Conservation (phyloP, 2,329 filamentous ascomycete genomes). For the Colletotrichum sp. region DNA sequence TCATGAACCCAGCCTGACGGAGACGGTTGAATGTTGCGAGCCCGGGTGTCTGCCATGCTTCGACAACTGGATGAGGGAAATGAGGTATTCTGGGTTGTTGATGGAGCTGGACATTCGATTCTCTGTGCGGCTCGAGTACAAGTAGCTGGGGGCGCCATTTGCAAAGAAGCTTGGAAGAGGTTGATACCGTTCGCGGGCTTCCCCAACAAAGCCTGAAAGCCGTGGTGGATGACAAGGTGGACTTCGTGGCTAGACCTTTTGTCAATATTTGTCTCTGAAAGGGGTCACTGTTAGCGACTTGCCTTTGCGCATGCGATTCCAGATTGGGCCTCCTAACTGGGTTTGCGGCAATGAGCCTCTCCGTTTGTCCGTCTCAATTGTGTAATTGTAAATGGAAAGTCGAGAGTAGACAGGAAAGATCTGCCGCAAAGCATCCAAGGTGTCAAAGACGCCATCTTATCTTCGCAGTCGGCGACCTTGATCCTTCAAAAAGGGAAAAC, state of each 20-base stretch:
- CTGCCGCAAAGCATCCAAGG: neutral
- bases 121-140: too few species aligned
- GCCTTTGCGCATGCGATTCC: neutral
- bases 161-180: rapidly evolving
- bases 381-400: neutral
- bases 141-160: neutral
- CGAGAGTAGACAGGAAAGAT: neutral
- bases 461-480: neutral
- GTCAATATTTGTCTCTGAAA: neutral
- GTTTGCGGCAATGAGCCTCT: neutral
- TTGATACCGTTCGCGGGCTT: neutral
- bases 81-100: too few species aligned
- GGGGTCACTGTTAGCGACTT: neutral
- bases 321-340: neutral
- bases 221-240: neutral
- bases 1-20: too few species aligned
- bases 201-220: neutral
- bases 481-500: neutral
- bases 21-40: too few species aligned
- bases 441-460: neutral
- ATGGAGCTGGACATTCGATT: too few species aligned
- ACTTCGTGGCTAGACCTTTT: neutral
- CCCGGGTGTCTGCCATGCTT: too few species aligned
- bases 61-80: too few species aligned
- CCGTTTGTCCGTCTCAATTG: neutral